Conservation (phyloP, 768 basidiomycete species). For the Mycena floridula region DNA sequence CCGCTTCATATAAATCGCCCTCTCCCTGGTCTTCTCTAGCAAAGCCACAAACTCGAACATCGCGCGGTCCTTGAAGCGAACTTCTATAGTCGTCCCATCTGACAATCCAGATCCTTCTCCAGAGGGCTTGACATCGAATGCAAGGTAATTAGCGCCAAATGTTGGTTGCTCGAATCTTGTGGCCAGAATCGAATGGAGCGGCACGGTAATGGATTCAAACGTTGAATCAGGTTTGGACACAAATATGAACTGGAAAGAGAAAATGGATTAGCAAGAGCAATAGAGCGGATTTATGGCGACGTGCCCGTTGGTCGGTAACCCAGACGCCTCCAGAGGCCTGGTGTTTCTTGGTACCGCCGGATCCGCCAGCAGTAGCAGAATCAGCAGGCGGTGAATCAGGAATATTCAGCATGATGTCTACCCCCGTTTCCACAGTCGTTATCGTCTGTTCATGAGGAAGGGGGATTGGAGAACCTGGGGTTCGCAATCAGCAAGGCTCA, state of each 20-base stretch:
- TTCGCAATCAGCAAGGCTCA: too few species aligned
- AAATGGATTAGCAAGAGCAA: constrained; percentile 3
- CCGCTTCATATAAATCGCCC: constrained; percentile 69
- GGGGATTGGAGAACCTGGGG: constrained; percentile 54
- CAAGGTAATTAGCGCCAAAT: constrained; percentile 62
- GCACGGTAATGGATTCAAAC: constrained; percentile 29
- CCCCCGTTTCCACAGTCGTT: constrained; percentile 48
- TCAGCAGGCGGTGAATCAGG: constrained; percentile 46
- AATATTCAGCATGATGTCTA: constrained; percentile 50
- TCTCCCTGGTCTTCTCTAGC: constrained; percentile 74
- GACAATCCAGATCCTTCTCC: constrained; percentile 49
- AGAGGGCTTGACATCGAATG: constrained; percentile 61
- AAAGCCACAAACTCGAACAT: constrained; percentile 71
- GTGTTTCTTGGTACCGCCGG: constrained; percentile 49
- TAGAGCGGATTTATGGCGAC: constrained; percentile 13
- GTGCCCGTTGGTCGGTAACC: constrained; percentile 72
- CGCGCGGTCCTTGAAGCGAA: constrained; percentile 60
- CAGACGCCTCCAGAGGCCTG: constrained; percentile 52
- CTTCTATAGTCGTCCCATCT: constrained; percentile 56
- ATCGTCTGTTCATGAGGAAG: constrained; percentile 58
- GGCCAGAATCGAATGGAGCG: constrained; percentile 56
- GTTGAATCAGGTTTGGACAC: constrained; percentile 14
- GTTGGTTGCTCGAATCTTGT: constrained; percentile 74
- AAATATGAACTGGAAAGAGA: constrained; percentile 44
- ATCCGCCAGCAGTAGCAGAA: constrained; percentile 38